phyloP scores from a whole-genome alignment of 139 green algal genomes.

The Tetraselmis chui region DNA sequence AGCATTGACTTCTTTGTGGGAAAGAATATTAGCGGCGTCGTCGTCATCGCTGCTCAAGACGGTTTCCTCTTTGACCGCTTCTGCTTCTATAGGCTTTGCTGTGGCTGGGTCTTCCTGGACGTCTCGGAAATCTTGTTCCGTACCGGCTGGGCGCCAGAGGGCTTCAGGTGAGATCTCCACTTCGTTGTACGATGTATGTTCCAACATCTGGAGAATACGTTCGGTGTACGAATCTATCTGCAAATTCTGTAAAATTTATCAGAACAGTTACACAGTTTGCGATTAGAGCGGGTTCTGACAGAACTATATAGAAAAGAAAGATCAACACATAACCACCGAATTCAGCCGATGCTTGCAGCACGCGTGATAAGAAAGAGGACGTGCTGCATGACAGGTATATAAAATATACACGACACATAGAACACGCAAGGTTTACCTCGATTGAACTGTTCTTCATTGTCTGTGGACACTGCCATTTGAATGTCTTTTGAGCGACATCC shows the following conservation, averaged over 20 bases:
- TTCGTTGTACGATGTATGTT: constrained; percentile 34
- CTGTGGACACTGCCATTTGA: constrained; percentile 85
- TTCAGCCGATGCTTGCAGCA: neutral
- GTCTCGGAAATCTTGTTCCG: neutral
- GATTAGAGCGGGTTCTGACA: neutral
- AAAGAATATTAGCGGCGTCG: too few relatives aligned
- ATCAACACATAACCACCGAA: too few relatives aligned
- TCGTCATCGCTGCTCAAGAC: neutral
- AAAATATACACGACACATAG: neutral
- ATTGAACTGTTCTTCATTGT: constrained; percentile 46
- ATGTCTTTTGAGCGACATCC: constrained; percentile 48
- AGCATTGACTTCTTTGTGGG: too few relatives aligned
- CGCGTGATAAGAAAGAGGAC: neutral
- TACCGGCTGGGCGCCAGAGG: constrained; percentile 44
- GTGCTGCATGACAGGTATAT: neutral
- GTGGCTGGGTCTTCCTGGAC: constrained; percentile 13
- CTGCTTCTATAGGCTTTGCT: neutral
- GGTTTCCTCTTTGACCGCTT: neutral
- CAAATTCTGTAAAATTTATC: neutral
- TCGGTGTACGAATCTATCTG: constrained; percentile 45
- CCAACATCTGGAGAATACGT: constrained; percentile 31
- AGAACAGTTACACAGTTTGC: neutral
- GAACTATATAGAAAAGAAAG: too few relatives aligned
- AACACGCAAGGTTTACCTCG: constrained; percentile 42
- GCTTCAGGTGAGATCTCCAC: constrained; percentile 47